Evolutionary conservation across 768 basidiomycete species (phyloP), one percentile per base, ranked within the genome.

Genomic region (Mycena crocata): DNA sequence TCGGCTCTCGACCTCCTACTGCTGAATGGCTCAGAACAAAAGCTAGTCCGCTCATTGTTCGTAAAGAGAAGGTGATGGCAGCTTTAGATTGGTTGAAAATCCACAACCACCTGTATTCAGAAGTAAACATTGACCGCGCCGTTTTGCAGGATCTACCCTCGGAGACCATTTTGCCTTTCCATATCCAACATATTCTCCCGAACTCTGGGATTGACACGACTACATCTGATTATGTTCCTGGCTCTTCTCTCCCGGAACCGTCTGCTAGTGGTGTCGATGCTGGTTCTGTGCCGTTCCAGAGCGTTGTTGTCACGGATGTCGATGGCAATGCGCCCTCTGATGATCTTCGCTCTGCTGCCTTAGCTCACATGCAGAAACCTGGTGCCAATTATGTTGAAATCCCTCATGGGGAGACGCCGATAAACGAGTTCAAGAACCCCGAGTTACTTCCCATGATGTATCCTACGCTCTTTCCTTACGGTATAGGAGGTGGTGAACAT

Each of bases 381-480:
- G 50, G 60, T 2, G 26, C 62, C 5, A 56, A 54, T 10, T 71
- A 56, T 37, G n/a, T 76, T 19, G 55, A 68, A 19, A 58, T 75
- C 40, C 68, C 66, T 2, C 76, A 76, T 35, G 73, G 56, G 0
- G 35, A 54, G 3, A 31, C 51, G 5, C 68, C 72, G 7, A 67
- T 70, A 1, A 71, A 73, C 64, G 75, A 77, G 34, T 73, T 75
- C 46, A 58, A 54, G 19, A 75, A 78, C 48, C 65, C 63, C 2
- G 14, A 28, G 9, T 34, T 76, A 24, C 73, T 78, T 15, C 73
- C 75, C 7, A 68, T 72, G 62, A 70, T 75, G 32, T 78, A 73
- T 39, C 78, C 77, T 0, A 71, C 74, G 0, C 44, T 79, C 0
- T 77, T 66, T 46, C 78, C 77, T 0, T 77, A 73, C 30, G 76